Evolutionary conservation across 768 basidiomycete species (phyloP), one percentile per base, ranked within the genome.

Genomic region (Lactifluus piperatus): DNA sequence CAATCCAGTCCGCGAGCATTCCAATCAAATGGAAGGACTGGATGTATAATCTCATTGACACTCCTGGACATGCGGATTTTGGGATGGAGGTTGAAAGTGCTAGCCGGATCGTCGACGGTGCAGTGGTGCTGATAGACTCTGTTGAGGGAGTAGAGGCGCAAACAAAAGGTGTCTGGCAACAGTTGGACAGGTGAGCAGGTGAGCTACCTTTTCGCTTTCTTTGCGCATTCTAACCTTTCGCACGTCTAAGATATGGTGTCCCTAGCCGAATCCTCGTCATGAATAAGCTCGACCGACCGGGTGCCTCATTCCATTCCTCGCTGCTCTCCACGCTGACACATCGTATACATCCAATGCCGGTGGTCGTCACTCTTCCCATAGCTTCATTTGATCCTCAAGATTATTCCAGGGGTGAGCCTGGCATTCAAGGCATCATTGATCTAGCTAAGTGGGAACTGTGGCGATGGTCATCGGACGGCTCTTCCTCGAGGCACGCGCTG

Each of bases 21-120:
- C 91, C 91, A 3, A 88, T 91, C 39, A 79, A 80, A 68, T 92
- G 91, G 91, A 86, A 85, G 69, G 71, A 84, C 54, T 90, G 88
- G 86, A 83, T 79, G 1, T 86, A 89, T 72, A 94, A 93, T 68
- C 79, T 94, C 46, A 84, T 94, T 47, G 92, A 94, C 67, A 94
- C 91, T 3, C 91, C 91, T 16, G 91, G 91, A 36, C 91, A 94
- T 72, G 92, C 90, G 5, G 91, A 94, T 70, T 94, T 94, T 72
- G 91, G 91, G n/a, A 93, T 94, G 91, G 91, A 94, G 67, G 92
- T 94, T 27, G 92, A 94, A 72, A 89, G 91, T 66, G 92, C 92
- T 8, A 93, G 91, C 67, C 83, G 91, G 29, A 86, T 94, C 16
- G 82, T 93, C 4, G 91, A 94, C 63, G 92, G 91, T 56, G 91